Evolutionary conservation across 2,329 filamentous ascomycete genomes (phyloP).

Genomic region (Malbranchea cinnamomea): DNA sequence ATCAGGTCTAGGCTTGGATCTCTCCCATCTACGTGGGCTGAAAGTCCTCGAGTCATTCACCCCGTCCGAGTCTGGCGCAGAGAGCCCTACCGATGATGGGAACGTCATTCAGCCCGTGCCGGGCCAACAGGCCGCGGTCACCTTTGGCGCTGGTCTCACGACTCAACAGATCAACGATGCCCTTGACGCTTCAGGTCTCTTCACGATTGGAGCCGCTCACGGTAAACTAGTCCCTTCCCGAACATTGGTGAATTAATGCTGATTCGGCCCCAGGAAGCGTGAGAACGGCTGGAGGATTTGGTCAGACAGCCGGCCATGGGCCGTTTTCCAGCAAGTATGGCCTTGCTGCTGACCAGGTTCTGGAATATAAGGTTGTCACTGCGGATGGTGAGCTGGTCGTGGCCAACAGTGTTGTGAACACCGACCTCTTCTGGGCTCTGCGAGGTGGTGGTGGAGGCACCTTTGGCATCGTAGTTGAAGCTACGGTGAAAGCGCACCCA

Average conservation of each 20-base stretch:
- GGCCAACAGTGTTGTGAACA: constrained; percentile 33
- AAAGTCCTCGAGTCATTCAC: constrained; percentile 4
- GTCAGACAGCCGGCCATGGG: constrained; percentile 45
- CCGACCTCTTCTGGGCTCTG: constrained; percentile 50
- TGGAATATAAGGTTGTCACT: constrained; percentile 43
- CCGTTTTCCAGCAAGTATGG: constrained; percentile 39
- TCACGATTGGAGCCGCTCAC: constrained; percentile 4
- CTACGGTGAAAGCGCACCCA: constrained; percentile 35
- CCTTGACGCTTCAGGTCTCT: constrained; percentile 1
- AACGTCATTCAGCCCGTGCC: constrained; percentile 2
- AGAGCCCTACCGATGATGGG: constrained; percentile 2
- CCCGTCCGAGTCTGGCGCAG: constrained; percentile 2
- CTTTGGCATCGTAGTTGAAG: constrained; percentile 41
- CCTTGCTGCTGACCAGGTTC: constrained; percentile 43
- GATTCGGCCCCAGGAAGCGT: constrained; percentile 20
- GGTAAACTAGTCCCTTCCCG: background rate
- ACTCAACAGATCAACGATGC: constrained; percentile 2
- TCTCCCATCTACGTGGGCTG: constrained; percentile 1
- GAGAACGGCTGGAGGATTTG: constrained; percentile 44
- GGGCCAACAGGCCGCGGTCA: constrained; percentile 3
- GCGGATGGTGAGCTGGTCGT: constrained; percentile 32
- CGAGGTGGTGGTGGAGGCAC: constrained; percentile 45
- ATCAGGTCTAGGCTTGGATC: constrained; percentile 1
- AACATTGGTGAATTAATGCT: background rate
- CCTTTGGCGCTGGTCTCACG: constrained; percentile 1